Evolutionary conservation across 2,329 filamentous ascomycete genomes (phyloP).

Genomic region (Coniella vitis): DNA sequence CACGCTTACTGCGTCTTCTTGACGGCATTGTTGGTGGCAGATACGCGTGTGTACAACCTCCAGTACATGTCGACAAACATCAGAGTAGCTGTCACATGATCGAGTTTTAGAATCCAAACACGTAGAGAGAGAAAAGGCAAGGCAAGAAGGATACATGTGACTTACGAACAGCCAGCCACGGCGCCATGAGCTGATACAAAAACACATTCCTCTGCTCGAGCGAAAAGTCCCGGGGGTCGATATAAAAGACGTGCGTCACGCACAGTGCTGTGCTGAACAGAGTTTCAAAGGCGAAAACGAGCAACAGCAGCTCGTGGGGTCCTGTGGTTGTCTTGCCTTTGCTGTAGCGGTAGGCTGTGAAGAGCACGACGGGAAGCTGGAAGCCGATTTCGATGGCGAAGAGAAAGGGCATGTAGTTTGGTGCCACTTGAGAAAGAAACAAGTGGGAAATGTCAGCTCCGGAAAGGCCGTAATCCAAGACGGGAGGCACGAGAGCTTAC

Average conservation of each 20-base stretch:
- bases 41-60: conserved; percentile 40
- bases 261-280: conserved; percentile 45
- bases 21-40: conserved; percentile 20
- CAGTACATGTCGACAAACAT: conserved; percentile 49
- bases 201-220: conserved; percentile 38
- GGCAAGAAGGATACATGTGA: conserved; percentile 13
- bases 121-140: neutral
- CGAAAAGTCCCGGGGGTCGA: conserved; percentile 40
- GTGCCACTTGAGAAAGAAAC: conserved; percentile 19
- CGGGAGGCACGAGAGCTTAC: neutral
- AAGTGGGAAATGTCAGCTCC: neutral
- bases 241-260: conserved; percentile 42
- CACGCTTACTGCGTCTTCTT: conserved; percentile 35
- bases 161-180: conserved; percentile 49
- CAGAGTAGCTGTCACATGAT: conserved; percentile 33
- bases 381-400: conserved; percentile 43
- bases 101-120: neutral
- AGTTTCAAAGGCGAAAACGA: conserved; percentile 46
- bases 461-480: too few relatives aligned
- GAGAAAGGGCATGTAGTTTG: conserved; percentile 46
- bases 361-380: conserved; percentile 44
- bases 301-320: conserved; percentile 40
- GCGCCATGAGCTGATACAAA: conserved; percentile 42
- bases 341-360: conserved; percentile 37
- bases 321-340: conserved; percentile 27